Evolutionary conservation across 495 filamentous ascomycete genomes (phyloP).

Genomic region (Xanthoparmelia taractica): DNA sequence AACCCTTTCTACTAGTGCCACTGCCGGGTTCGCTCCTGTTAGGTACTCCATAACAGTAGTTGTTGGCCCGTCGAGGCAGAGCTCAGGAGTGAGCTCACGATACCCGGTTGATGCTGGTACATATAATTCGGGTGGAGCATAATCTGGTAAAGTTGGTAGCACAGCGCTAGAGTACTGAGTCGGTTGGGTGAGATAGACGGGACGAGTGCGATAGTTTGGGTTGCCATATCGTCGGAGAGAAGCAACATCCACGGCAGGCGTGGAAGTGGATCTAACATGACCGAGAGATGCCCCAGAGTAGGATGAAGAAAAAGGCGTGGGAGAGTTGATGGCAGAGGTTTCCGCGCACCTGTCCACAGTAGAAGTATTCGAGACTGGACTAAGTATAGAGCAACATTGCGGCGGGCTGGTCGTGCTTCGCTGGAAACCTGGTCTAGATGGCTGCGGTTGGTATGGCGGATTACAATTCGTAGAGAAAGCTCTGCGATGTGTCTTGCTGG

Average conservation of each 20-base stretch:
- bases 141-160: constrained; percentile 40
- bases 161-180: constrained; percentile 38
- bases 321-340: constrained; percentile 48
- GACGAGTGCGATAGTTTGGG: constrained; percentile 72
- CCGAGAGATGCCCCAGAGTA: constrained; percentile 40
- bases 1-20: constrained; percentile 72
- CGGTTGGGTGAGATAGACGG: constrained; percentile 53
- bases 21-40: constrained; percentile 67
- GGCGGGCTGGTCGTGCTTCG: constrained; percentile 61
- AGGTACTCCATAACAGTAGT: constrained; percentile 73
- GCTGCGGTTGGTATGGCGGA: constrained; percentile 40
- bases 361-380: constrained; percentile 43
- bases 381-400: constrained; percentile 48
- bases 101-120: constrained; percentile 17
- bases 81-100: constrained; percentile 28
- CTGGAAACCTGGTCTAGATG: constrained; percentile 37
- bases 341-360: constrained; percentile 32
- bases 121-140: constrained; percentile 32
- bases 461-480: constrained; percentile 52
- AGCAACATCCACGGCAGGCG: constrained; percentile 59
- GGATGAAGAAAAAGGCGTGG: constrained; percentile 51
- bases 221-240: constrained; percentile 63
- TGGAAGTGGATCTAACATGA: constrained; percentile 57
- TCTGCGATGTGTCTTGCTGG: constrained; percentile 42
- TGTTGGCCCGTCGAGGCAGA: constrained; percentile 35